Evolutionary conservation across 495 filamentous ascomycete species (phyloP).

Genomic region (Penicillium salamii): DNA sequence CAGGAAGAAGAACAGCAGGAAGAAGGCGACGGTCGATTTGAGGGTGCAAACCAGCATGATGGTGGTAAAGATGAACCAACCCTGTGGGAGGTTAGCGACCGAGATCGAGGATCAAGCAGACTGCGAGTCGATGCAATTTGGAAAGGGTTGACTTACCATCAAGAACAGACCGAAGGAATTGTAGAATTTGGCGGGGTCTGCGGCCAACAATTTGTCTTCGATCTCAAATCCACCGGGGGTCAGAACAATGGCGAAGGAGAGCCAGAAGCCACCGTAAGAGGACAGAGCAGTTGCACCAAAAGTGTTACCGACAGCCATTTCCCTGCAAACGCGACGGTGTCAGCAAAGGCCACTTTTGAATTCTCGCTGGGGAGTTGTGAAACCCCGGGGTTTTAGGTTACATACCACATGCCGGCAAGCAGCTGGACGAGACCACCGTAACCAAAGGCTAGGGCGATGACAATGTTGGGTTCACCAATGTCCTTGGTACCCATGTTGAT

Average conservation of each 20-base stretch:
- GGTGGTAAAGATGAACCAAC: slow-evolving; percentile 98
- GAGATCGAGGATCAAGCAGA: background rate
- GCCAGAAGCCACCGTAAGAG: slow-evolving; percentile 98
- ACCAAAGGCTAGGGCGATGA: slow-evolving; percentile 67
- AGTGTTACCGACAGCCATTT: slow-evolving; percentile 97
- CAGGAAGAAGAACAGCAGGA: slow-evolving; percentile 88
- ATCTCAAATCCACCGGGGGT: slow-evolving; percentile 77
- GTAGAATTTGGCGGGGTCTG: slow-evolving; percentile 41
- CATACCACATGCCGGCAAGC: slow-evolving; percentile 96
- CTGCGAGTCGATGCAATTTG: background rate
- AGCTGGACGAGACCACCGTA: slow-evolving; percentile 92
- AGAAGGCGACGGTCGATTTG: slow-evolving; percentile 94
- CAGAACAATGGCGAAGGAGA: slow-evolving; percentile 83
- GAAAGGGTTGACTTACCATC: slow-evolving; percentile 50
- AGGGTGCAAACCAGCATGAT: slow-evolving; percentile 86
- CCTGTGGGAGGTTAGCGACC: slow-evolving; percentile 32
- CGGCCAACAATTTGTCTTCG: slow-evolving; percentile 16
- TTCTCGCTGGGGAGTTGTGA: background rate
- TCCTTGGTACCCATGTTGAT: slow-evolving; percentile 73
- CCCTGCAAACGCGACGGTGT: slow-evolving; percentile 52
- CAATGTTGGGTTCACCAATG: slow-evolving; percentile 62
- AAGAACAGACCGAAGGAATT: slow-evolving; percentile 83
- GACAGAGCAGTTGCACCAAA: slow-evolving; percentile 97
- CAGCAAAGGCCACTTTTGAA: background rate
- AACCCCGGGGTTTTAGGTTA: slow-evolving; percentile 18